A percentile compares a stretch with the other conserved stretches of the same genome.
phyloP scores from a whole-genome alignment of 2,329 filamentous ascomycete genomes.

The Calonectria crousiana region DNA sequence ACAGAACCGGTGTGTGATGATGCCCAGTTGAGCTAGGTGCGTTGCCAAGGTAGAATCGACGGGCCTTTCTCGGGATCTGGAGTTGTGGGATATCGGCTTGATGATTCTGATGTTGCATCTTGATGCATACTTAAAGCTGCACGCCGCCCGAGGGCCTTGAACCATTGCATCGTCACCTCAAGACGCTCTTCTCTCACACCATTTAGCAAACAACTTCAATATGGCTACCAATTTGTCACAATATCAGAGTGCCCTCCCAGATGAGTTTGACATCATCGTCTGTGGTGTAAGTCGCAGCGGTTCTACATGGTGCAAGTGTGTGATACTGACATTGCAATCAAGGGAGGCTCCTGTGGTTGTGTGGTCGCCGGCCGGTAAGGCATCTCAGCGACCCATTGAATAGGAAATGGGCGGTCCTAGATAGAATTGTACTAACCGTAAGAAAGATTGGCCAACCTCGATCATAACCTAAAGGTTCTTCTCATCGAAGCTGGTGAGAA shows the following conservation, averaged over 20 bases:
- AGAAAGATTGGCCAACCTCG: constrained; percentile 76
- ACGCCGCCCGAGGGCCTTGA: not conserved
- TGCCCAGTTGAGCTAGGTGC: constrained; percentile 32
- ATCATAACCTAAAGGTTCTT: constrained; percentile 78
- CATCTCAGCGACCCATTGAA: not conserved
- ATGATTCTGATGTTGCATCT: not conserved
- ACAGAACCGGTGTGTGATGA: constrained; percentile 27
- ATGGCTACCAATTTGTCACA: constrained; percentile 37
- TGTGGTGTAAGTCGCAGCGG: constrained; percentile 59
- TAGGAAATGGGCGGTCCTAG: not conserved
- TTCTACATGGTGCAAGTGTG: not conserved
- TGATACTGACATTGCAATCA: not conserved
- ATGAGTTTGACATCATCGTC: constrained; percentile 86
- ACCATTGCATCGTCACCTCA: not conserved
- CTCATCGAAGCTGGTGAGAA: constrained; percentile 79
- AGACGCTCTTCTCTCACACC: not conserved
- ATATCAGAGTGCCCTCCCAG: constrained; percentile 62
- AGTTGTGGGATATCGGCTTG: constrained; percentile 8
- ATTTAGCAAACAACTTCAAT: constrained; percentile 12
- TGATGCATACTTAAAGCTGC: constrained; percentile 5
- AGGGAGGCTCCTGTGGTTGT: constrained; percentile 74
- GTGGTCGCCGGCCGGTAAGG: constrained; percentile 68
- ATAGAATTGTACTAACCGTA: constrained; percentile 47
- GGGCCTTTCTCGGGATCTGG: constrained; percentile 40
- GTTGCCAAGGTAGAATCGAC: constrained; percentile 17